phyloP scores from a whole-genome alignment of 805 yeast species.

The Kregervanrija pseudodelftensis region DNA sequence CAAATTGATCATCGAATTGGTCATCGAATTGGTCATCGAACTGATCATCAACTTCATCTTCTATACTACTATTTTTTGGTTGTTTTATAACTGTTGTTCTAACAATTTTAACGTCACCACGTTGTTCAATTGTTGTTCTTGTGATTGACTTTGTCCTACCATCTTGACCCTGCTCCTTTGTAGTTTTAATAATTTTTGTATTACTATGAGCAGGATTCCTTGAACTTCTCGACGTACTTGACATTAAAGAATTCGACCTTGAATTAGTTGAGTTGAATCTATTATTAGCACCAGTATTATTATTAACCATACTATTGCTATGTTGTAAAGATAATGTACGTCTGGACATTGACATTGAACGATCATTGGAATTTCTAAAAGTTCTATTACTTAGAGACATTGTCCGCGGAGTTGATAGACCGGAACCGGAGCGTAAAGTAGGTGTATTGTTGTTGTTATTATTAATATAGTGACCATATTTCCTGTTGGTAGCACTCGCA shows the following conservation, averaged over 20 bases:
- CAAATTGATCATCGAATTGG: neutral
- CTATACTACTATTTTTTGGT: slow-evolving; percentile 8
- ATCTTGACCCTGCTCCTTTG: slow-evolving; percentile 40
- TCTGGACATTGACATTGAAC: slow-evolving; percentile 20
- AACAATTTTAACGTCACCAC: slow-evolving; percentile 42
- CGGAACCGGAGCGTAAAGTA: no score
- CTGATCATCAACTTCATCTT: slow-evolving; percentile 22
- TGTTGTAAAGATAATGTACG: slow-evolving; percentile 10
- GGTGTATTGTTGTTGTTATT: neutral
- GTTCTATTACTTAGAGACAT: slow-evolving; percentile 28
- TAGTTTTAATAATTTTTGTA: slow-evolving; percentile 39
- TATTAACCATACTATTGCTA: slow-evolving; percentile 13
- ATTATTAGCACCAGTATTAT: slow-evolving; percentile 7
- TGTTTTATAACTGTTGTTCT: slow-evolving; percentile 39
- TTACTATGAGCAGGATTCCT: slow-evolving; percentile 10
- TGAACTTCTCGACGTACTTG: slow-evolving; percentile 20
- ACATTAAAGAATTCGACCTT: slow-evolving; percentile 24
- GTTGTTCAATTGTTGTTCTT: slow-evolving; percentile 41
- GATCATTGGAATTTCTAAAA: slow-evolving; percentile 13
- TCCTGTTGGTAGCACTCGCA: slow-evolving; percentile 7
- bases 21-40: slow-evolving; percentile 8
- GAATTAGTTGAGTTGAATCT: slow-evolving; percentile 14
- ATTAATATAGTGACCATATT: neutral
- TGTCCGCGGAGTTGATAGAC: slow-evolving; percentile 14
- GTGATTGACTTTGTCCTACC: slow-evolving; percentile 53